These are phyloP conservation scores for Colletotrichum australisinense DNA, from an alignment of 2,329 filamentous ascomycete species.

Conservation along the genomic window DNA sequence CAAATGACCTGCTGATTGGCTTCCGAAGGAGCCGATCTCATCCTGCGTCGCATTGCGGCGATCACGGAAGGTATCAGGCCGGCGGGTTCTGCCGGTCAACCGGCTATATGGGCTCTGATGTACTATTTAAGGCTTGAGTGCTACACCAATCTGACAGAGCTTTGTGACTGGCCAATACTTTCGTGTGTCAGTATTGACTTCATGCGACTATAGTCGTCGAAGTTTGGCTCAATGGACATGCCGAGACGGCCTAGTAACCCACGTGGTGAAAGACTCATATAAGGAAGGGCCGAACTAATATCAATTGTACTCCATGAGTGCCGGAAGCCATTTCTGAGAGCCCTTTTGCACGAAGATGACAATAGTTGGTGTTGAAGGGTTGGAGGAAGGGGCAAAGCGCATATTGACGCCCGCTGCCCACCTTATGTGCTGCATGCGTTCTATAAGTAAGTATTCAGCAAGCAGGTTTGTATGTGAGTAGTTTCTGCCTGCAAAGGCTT, in stretches of 20 bases:
- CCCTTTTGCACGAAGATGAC: too few relatives aligned
- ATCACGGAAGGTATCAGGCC: conserved; percentile 14
- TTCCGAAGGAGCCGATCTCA: neutral
- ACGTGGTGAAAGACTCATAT: neutral
- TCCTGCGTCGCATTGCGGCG: neutral
- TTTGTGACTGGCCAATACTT: neutral
- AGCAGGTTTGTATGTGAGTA: too few relatives aligned
- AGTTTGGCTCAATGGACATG: neutral
- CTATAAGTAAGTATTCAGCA: too few relatives aligned
- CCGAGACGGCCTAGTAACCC: neutral
- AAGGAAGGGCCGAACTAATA: conserved; percentile 9
- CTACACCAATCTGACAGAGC: neutral
- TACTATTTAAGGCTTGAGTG: too few relatives aligned
- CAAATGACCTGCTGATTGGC: neutral
- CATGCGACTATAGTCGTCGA: neutral
- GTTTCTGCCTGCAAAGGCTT: too few relatives aligned
- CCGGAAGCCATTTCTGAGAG: neutral
- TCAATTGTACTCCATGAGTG: neutral
- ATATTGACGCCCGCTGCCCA: too few relatives aligned
- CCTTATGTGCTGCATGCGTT: too few relatives aligned
- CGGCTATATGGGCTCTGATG: conserved; percentile 7
- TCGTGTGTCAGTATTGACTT: too few relatives aligned
- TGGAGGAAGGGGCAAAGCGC: too few relatives aligned
- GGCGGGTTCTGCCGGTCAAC: conserved; percentile 19
- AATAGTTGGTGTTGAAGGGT: too few relatives aligned